Evolutionary conservation across 2,329 filamentous ascomycete species (phyloP).

Genomic region (Paecilomyces variotii): DNA sequence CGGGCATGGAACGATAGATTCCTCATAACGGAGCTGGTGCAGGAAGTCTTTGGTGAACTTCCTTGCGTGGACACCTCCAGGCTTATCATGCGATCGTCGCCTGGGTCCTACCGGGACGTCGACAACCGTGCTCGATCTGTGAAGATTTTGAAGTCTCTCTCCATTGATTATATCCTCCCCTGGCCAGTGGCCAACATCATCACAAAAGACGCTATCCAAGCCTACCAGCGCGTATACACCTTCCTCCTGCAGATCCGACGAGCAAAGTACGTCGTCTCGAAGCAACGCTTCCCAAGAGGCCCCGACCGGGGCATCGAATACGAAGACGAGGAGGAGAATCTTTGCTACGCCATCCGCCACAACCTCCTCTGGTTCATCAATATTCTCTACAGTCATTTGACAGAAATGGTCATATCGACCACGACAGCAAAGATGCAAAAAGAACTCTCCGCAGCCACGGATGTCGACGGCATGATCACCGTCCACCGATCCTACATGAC

Average conservation of each 20-base stretch:
- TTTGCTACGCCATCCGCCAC: slow-evolving; percentile 49
- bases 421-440: slow-evolving; percentile 49
- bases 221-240: slow-evolving; percentile 66
- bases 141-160: slow-evolving; percentile 54
- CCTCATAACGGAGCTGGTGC: slow-evolving; percentile 67
- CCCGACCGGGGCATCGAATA: slow-evolving; percentile 21
- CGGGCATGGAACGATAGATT: slow-evolving; percentile 72
- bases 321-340: slow-evolving; percentile 30
- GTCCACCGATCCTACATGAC: slow-evolving; percentile 59
- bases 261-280: slow-evolving; percentile 59
- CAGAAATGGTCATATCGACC: slow-evolving; percentile 61
- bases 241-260: slow-evolving; percentile 71
- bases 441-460: slow-evolving; percentile 53
- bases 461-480: slow-evolving; percentile 73
- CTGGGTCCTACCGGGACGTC: slow-evolving; percentile 35
- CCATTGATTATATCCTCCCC: slow-evolving; percentile 58
- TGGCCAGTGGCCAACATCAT: slow-evolving; percentile 66
- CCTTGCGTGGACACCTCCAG: slow-evolving; percentile 51
- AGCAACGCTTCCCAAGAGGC: slow-evolving; percentile 31
- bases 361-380: slow-evolving; percentile 72
- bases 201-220: slow-evolving; percentile 52
- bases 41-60: slow-evolving; percentile 56
- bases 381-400: slow-evolving; percentile 66
- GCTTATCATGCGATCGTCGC: slow-evolving; percentile 50
- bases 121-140: slow-evolving; percentile 51